These are phyloP conservation scores for Paramecium bursaria DNA, from an alignment of 73 alveolate genomes.

Conservation along the genomic window DNA sequence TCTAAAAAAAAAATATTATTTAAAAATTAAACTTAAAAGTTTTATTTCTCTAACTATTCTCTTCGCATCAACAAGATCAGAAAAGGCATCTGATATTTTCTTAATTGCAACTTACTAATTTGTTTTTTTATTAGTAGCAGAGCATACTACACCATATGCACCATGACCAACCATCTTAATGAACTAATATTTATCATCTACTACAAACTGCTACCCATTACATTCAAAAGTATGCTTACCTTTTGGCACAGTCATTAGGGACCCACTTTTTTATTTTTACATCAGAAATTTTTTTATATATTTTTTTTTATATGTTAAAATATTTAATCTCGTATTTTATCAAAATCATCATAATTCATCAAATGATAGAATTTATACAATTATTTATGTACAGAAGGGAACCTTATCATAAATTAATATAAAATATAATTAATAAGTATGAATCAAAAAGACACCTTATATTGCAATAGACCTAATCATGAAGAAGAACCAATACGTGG, in stretches of 20 bases:
- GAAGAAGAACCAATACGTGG: too few species aligned
- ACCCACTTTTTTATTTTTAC: slow-evolving; percentile 26
- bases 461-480: too few species aligned
- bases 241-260: slow-evolving; percentile 33
- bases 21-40: slow-evolving; percentile 60
- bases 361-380: too few species aligned
- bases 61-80: slow-evolving; percentile 75
- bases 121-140: slow-evolving; percentile 72
- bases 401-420: too few species aligned
- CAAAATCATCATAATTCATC: too few species aligned
- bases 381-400: too few species aligned
- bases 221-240: slow-evolving; percentile 68
- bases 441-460: too few species aligned
- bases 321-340: too few species aligned
- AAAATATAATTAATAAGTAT: too few species aligned
- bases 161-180: slow-evolving; percentile 77
- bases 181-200: slow-evolving; percentile 72
- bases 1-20: slow-evolving; percentile 33
- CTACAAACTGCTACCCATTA: slow-evolving; percentile 70
- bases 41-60: slow-evolving; percentile 78
- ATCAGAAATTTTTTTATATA: too few species aligned
- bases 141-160: slow-evolving; percentile 80
- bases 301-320: too few species aligned
- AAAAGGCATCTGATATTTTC: slow-evolving; percentile 80
- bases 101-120: slow-evolving; percentile 79